Evolutionary conservation across 2,329 filamentous ascomycete species (phyloP).

Genomic region (Xylariales sp.): DNA sequence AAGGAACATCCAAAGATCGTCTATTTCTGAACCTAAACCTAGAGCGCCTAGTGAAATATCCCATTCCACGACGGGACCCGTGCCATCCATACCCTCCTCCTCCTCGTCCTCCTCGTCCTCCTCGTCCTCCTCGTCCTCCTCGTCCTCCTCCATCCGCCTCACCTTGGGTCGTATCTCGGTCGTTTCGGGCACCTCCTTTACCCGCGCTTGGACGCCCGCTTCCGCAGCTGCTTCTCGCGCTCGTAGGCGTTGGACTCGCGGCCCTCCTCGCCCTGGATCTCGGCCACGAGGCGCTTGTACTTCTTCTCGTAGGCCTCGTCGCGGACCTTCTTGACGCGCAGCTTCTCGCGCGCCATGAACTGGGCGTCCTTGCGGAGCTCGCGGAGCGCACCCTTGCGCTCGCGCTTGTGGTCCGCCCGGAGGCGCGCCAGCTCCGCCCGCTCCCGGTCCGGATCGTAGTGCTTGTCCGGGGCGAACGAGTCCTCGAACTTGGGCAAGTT

Average conservation of each 20-base stretch:
- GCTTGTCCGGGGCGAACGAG: constrained; percentile 86
- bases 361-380: constrained; percentile 93
- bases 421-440: constrained; percentile 81
- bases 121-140: too few relatives aligned
- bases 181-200: too few relatives aligned
- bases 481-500: constrained; percentile 95
- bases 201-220: constrained; percentile 50
- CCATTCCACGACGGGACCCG: too few relatives aligned
- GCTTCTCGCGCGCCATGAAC: constrained; percentile 86
- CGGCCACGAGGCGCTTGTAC: constrained; percentile 84
- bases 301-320: constrained; percentile 96
- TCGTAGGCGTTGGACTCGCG: constrained; percentile 84
- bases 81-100: too few relatives aligned
- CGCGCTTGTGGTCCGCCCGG: constrained; percentile 86
- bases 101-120: too few relatives aligned
- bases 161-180: too few relatives aligned
- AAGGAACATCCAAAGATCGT: too few relatives aligned
- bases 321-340: constrained; percentile 87
- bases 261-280: constrained; percentile 94
- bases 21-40: too few relatives aligned
- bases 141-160: too few relatives aligned
- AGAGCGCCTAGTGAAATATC: too few relatives aligned
- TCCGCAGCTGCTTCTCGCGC: constrained; percentile 73
- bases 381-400: constrained; percentile 89
- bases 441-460: constrained; percentile 94